Conservation (phyloP, 805 yeast species). For the Wickerhamiella sergipiensis region DNA sequence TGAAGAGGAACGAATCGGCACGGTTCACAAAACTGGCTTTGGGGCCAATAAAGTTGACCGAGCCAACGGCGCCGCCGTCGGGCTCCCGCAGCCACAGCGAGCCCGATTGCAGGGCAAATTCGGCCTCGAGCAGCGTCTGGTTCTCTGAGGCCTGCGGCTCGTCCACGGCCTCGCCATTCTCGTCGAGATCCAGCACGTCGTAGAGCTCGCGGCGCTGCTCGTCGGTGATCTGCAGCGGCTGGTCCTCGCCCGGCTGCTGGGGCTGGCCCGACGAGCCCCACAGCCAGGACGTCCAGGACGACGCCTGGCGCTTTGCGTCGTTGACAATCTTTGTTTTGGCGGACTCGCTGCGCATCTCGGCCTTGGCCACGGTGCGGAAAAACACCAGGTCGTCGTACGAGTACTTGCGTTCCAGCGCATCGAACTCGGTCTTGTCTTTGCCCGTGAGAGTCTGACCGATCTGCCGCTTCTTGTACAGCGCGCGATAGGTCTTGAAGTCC, state of each 20-base stretch:
- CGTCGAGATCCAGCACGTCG: conserved; percentile 88
- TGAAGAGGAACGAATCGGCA: conserved; percentile 60
- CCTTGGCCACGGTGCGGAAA: conserved; percentile 68
- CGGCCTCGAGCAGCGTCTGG: conserved; percentile 45
- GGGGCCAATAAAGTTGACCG: conserved; percentile 72
- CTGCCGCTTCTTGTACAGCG: conserved; percentile 52
- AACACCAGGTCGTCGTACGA: conserved; percentile 70
- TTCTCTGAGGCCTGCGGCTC: conserved; percentile 20
- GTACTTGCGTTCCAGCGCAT: conserved; percentile 43
- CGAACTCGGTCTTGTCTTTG: conserved; percentile 29
- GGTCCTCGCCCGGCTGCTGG: conserved; percentile 17
- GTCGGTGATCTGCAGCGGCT: conserved; percentile 47
- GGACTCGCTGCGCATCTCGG: conserved; percentile 47
- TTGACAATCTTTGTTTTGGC: conserved; percentile 16
- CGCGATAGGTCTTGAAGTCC: conserved; percentile 52
- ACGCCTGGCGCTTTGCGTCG: conserved; percentile 5
- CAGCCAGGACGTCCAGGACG: conserved; percentile 17
- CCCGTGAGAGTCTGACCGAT: conserved; percentile 20
- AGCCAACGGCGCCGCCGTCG: conserved; percentile 41
- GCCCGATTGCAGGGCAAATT: conserved; percentile 61
- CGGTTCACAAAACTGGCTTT: conserved; percentile 59
- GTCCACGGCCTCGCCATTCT: conserved; percentile 22
- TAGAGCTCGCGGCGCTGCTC: conserved; percentile 82
- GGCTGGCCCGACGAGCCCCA: conserved; percentile 9
- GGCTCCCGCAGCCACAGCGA: conserved; percentile 46